These are phyloP conservation scores for Neofusicoccum ribis DNA, from an alignment of 2,329 filamentous ascomycete genomes.

Conservation along the genomic window DNA sequence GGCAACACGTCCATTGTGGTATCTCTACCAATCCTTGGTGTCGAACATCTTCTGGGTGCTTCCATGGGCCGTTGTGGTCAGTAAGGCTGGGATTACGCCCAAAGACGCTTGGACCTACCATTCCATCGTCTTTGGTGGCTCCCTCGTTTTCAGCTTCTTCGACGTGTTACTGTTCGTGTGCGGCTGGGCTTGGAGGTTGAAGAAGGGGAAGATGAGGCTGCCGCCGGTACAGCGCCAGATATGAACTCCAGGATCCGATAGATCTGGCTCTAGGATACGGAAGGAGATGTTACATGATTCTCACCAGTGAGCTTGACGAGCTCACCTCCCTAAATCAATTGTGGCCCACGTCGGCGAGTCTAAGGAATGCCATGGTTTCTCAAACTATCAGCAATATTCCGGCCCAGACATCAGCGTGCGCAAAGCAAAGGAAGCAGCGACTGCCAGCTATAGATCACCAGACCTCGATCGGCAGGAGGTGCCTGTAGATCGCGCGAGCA, in stretches of 20 bases:
- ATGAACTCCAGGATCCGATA: background rate
- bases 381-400: too few species aligned
- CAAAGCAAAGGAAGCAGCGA: too few species aligned
- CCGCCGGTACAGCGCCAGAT: background rate
- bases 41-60: constrained; percentile 70
- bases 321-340: too few species aligned
- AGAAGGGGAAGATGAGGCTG: constrained; percentile 1
- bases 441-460: too few species aligned
- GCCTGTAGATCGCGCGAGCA: too few species aligned
- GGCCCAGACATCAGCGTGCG: too few species aligned
- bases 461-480: too few species aligned
- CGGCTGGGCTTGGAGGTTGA: constrained; percentile 55
- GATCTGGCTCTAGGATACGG: too few species aligned
- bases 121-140: constrained; percentile 66
- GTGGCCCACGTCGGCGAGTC: too few species aligned
- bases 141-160: constrained; percentile 66
- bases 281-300: too few species aligned
- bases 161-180: constrained; percentile 52
- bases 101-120: constrained; percentile 68
- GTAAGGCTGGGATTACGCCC: constrained; percentile 38
- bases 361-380: too few species aligned
- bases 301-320: too few species aligned
- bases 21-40: constrained; percentile 64
- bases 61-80: constrained; percentile 67
- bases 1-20: constrained; percentile 65